Conservation (phyloP, 257 asterid species). For the Plantago major region DNA sequence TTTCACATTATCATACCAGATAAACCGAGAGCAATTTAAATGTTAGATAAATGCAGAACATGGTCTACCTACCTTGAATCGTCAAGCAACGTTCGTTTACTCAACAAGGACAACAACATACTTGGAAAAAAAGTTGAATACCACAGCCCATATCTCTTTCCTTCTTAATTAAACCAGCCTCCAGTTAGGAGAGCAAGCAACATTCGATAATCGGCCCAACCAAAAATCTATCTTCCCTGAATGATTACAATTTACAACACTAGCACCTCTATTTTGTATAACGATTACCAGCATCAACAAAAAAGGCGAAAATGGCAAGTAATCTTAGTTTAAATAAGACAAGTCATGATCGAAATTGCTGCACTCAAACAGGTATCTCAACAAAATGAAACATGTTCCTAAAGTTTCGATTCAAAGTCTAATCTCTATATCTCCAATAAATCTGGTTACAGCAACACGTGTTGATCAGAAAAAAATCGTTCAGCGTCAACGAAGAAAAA, state of each 20-base stretch:
- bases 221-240: not conserved
- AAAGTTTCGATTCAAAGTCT: too few relatives aligned
- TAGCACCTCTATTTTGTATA: not conserved
- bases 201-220: conserved; percentile 22
- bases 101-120: conserved; percentile 97
- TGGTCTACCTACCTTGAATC: conserved; percentile 68
- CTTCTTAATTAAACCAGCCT: conserved; percentile 26
- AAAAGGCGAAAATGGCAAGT: not conserved
- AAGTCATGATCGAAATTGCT: too few relatives aligned
- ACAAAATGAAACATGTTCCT: too few relatives aligned
- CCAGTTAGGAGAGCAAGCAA: conserved; percentile 23
- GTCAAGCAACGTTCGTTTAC: conserved; percentile 83
- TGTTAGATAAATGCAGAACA: not conserved
- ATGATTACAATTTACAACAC: not conserved
- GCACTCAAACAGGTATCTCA: too few relatives aligned
- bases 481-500: too few relatives aligned
- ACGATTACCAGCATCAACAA: not conserved
- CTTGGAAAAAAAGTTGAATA: conserved; percentile 40
- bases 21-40: not conserved
- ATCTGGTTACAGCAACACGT: too few relatives aligned
- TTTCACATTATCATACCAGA: conserved; percentile 10
- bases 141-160: conserved; percentile 67
- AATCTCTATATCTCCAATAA: too few relatives aligned
- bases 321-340: too few relatives aligned
- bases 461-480: too few relatives aligned